Percentiles rank a stretch among this genome's conserved stretches.
phyloP scores from a whole-genome alignment of 108 stramenopile species.

The Phaeodactylum tricornutum region DNA sequence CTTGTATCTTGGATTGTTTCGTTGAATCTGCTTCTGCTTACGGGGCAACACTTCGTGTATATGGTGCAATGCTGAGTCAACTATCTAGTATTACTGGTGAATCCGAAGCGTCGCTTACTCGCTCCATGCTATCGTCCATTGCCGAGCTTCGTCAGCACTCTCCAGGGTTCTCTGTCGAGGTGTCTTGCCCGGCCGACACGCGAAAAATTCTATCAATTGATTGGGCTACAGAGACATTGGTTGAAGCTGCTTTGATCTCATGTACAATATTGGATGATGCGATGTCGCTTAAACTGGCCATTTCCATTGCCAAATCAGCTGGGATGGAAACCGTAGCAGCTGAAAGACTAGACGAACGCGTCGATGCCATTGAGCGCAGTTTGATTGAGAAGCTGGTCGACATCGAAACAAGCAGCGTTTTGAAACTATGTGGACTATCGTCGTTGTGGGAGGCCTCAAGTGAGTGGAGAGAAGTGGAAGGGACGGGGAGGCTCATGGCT shows the following conservation, averaged over 20 bases:
- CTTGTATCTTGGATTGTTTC: slow-evolving; percentile 48
- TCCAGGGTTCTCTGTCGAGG: slow-evolving; percentile 62
- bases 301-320: slow-evolving; percentile 36
- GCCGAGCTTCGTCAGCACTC: slow-evolving; percentile 51
- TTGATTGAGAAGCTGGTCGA: slow-evolving; percentile 57
- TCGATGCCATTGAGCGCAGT: slow-evolving; percentile 38
- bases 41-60: slow-evolving; percentile 68
- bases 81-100: slow-evolving; percentile 40
- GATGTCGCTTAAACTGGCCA: slow-evolving; percentile 37
- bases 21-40: slow-evolving; percentile 54
- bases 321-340: slow-evolving; percentile 34
- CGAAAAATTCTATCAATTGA: slow-evolving; percentile 38
- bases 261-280: slow-evolving; percentile 61
- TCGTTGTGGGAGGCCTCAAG: slow-evolving; percentile 28
- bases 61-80: slow-evolving; percentile 59
- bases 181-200: slow-evolving; percentile 15
- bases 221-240: slow-evolving; percentile 43
- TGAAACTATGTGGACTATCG: slow-evolving; percentile 59
- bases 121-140: slow-evolving; percentile 47
- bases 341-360: slow-evolving; percentile 26
- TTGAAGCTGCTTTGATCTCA: slow-evolving; percentile 54
- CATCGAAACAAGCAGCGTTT: slow-evolving; percentile 44
- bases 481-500: slow-evolving; percentile 45
- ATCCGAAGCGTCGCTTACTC: slow-evolving; percentile 51
- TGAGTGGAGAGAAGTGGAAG: slow-evolving; percentile 35